Base-by-base conservation (phyloP, 2,329 filamentous ascomycete species). In the Polytolypa hystricis region DNA sequence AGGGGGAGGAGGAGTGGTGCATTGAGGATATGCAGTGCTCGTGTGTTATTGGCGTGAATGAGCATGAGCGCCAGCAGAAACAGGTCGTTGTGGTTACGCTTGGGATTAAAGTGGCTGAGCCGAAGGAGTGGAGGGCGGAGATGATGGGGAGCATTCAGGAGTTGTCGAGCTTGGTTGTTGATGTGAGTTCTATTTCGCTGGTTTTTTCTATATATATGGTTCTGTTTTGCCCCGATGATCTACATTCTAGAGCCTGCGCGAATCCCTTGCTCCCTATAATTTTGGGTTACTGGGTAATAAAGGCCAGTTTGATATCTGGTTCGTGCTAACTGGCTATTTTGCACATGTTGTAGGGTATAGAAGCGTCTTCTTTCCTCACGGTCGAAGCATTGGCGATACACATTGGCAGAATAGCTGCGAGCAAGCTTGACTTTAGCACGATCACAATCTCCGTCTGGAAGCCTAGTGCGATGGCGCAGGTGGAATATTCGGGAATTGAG, bases 41-140 rank as follows among this genome's bases (percentile, higher is more conserved):
- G 31, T 66, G 62, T 46, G 64, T 71, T 19, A 56, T 71, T 39
- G 68, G 68, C 1, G 65, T 71, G n/a, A 71, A 71, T 40, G 57
- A 62, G 2, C 67, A 70, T 42, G 68, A 71, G 50, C 56, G 68
- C 14, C 47, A 66, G 12, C 64, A 69, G 50, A 69, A 68, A 42
- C 68, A 71, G 47, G 57, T 56, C 17, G 63, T 71, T 6, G 57
- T 65, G 41, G 45, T 66, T 31, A 55, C 59, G 20, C 51, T 61
- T 48, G 55, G 47, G 23, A 60, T 63, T 35, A 47, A 47, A 35
- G 56, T 54, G 3, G 55, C 54, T 12, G 50, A 56, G 39, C 40
- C 50, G 37, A 47, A 48, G 18, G 15, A 5, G 8, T 8, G 26
- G 6, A 59, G 53, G 52, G 52, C 47, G 4, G 51, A 50, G 12